Evolutionary conservation across 768 basidiomycete species (phyloP).

Genomic region (Rhizopogon vinicolor): DNA sequence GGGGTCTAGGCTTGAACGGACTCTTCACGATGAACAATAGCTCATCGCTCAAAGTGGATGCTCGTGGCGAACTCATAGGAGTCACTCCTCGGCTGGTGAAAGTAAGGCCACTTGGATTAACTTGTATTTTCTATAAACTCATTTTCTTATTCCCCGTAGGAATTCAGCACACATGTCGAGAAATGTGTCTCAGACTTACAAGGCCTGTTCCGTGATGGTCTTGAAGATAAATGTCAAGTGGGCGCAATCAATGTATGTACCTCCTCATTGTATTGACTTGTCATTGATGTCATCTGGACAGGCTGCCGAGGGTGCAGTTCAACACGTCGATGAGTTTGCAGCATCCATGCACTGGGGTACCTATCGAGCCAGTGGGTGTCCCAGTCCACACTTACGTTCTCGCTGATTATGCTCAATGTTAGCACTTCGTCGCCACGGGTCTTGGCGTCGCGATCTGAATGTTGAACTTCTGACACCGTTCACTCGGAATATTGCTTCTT

Average conservation of each 20-base stretch:
- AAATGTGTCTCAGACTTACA: constrained; percentile 43
- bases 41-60: constrained; percentile 36
- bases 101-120: constrained; percentile 23
- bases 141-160: constrained; percentile 24
- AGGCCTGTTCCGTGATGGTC: constrained; percentile 44
- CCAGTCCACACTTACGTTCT: not conserved
- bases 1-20: not conserved
- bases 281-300: constrained; percentile 2
- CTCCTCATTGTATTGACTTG: not conserved
- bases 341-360: constrained; percentile 56
- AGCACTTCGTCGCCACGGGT: constrained; percentile 50
- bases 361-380: constrained; percentile 48
- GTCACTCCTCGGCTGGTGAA: constrained; percentile 41
- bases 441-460: constrained; percentile 57
- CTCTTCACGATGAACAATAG: constrained; percentile 15
- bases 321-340: constrained; percentile 46
- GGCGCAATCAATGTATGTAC: constrained; percentile 36
- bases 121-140: not conserved
- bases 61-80: constrained; percentile 37
- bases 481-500: constrained; percentile 51
- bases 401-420: constrained; percentile 13
- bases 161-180: constrained; percentile 42
- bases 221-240: constrained; percentile 52
- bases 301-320: constrained; percentile 40
- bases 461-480: constrained; percentile 54